phyloP scores from a whole-genome alignment of 345 rosid genomes.

The Brassica carinata region DNA sequence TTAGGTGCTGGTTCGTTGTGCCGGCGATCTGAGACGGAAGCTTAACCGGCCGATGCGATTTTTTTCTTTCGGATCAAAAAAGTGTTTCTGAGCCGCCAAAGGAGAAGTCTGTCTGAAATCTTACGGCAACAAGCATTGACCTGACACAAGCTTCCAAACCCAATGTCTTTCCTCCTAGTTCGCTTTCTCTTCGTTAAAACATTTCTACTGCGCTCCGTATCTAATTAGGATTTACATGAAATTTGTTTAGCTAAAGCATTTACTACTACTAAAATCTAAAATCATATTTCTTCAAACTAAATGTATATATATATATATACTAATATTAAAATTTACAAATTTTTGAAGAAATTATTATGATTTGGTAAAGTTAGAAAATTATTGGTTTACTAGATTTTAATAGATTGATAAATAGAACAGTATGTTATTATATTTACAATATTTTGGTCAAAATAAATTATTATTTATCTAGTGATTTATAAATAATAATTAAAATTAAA shows the following conservation, averaged over 20 bases:
- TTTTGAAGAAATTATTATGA: too few relatives aligned
- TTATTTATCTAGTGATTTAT: too few relatives aligned
- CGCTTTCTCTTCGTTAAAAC: background rate
- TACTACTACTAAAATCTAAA: background rate
- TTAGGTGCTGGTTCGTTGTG: background rate
- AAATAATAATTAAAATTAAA: too few relatives aligned
- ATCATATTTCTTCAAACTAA: background rate
- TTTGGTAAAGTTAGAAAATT: too few relatives aligned
- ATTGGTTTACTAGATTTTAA: too few relatives aligned
- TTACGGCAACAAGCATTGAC: slow-evolving; percentile 36
- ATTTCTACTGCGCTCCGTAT: background rate
- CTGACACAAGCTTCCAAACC: slow-evolving; percentile 15
- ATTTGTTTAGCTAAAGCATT: background rate
- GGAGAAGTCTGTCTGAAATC: slow-evolving; percentile 30
- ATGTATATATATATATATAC: background rate
- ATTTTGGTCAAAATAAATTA: too few relatives aligned
- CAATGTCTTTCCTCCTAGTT: slow-evolving; percentile 3
- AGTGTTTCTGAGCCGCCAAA: background rate
- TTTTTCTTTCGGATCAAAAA: background rate
- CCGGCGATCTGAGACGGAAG: slow-evolving; percentile 23
- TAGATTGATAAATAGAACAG: too few relatives aligned
- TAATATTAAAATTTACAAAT: too few relatives aligned
- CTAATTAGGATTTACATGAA: background rate
- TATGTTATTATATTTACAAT: too few relatives aligned
- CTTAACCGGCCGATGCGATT: background rate